Base-by-base conservation (phyloP, 768 basidiomycete genomes). In the Mycena haematopus region DNA sequence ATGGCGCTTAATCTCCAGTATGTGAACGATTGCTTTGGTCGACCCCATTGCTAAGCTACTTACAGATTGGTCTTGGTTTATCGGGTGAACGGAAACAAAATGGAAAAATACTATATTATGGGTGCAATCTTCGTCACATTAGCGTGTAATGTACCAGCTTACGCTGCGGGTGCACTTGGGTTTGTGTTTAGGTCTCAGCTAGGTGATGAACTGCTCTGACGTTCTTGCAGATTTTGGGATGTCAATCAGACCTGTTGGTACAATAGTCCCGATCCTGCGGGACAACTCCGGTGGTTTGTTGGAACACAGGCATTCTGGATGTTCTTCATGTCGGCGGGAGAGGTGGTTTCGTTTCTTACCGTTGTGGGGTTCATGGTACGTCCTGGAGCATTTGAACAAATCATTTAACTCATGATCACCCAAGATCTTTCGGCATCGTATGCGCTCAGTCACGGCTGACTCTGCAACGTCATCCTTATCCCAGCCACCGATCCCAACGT, bases 51-150 rank as follows among this genome's bases (percentile, higher is more conserved):
- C 50, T 33, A 36, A n/a, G 5, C 40, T 13, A 11, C 14, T 9
- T 21, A 4, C 21, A 60, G 58, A n/a, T 25, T 65, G 53, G 58
- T 65, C 7, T 5, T 65, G 19, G 58, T 60, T 7, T 53, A 56
- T 21, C 44, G 21, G 7, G 51, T 63, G 17, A 63, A 58, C 38
- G 62, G 53, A 21, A 29, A 56, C 35, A 54, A 45, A 25, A 65
- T 65, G 59, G 64, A 61, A 27, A 56, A 51, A 21, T 65, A 52
- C 19, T 65, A 65, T 52, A 25, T 65, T 19, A 2, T 40, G 9
- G 54, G 38, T 2, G 47, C 19, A 15, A 21, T 51, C 17, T 9
- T 42, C 2, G 7, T 61, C 1, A 14, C 45, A 10, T 22, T 57
- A 10, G 53, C 42, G 0, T 56, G 46, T n/a, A 62, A 54, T 9